Evolutionary conservation across 352 stramenopile species (phyloP), one percentile per base, ranked within the genome.

Genomic region (Globisporangium heterothallicum): DNA sequence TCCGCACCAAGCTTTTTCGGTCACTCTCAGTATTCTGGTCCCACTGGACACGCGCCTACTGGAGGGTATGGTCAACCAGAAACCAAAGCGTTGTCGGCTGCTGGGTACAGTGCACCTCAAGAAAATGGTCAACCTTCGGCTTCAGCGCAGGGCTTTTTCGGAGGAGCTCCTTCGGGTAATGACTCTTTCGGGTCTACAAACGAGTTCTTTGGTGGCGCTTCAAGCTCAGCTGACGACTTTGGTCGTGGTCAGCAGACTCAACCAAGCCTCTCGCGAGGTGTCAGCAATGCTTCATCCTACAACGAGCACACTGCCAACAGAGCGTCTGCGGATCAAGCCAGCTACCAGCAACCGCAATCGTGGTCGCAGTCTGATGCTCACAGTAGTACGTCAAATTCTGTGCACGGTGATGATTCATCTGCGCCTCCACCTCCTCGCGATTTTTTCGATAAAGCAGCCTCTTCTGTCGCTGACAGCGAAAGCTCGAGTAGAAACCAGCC

Each of bases 261-360:
- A 42, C 57, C 63, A 35, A 63, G 61, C 29, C 59, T 78, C 57
- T 66, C 60, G 30, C 61, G 61, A 4, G 63, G 43, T 56, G 54
- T 34, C 21, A 84, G 67, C 49, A 72, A 74, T 26, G 46, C 58
- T 18, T 78, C 67, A 40, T 74, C 64, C 12, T 59, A 70, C 56
- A 51, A 48, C 24, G 62, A 78, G 12, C 65, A 66, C 24, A 50
- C 59, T 16, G 59, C 68, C 4, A 58, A 61, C 30, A 30, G 35
- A 16, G 59, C 55, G 8, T 29, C 59, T 4, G 67, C 72, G 19
- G 52, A 55, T 29, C 32, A 25, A 32, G 7, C 21, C 19, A 46
- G 41, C 35, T 55, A 50, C 25, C 21, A 50, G 27, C 44, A 53
- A n/a, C 54, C 54, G 14, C 56, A 35, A 18, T 41, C 35, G 32